Base-by-base conservation (phyloP, 345 rosid species). In the Pelargonium nanum region DNA sequence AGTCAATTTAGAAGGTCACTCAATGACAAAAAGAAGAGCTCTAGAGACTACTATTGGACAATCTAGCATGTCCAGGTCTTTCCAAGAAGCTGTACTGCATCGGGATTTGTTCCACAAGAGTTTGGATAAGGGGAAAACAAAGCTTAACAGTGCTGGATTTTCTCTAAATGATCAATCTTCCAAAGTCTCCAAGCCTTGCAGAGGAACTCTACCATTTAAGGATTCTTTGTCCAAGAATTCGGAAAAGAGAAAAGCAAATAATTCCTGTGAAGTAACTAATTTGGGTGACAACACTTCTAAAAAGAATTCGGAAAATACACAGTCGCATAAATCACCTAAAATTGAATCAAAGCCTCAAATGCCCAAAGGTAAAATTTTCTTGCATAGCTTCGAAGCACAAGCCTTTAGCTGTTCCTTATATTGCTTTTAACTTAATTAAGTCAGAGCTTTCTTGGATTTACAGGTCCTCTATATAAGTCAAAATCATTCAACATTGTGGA, bases 391-490 rank as follows among this genome's bases (percentile, higher is more conserved):
- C 53, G 13, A 59, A 40, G 26, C n/a, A 16, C 48, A 64, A 45
- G 53, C 25, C 15, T n/a, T 30, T 32, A 53, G 34, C 13, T 32
- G 20, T 52, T 10, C 15, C 16, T 22, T 53, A 13, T 7, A 34
- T 53, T 24, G 10, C 24, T 63, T 65, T 20, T 22, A 25, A 55
- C 6, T 28, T 34, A 5, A 45, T 32, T 19, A 16, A 24, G 24
- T 61, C 15, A 19, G 50, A 24, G 5, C 6, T 40, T 26, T 65
- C 53, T 53, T 54, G 60, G 21, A 22, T 53, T 6, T 71, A 45
- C 78, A 82, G 87, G 82, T 63, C 44, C 68, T 56, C 67, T 73
- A 23, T 60, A 53, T 21, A 77, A 77, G 68, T 82, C 87, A 30
- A 73, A 75, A 55, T 77, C 84, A 10, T 79, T 71, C 60, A 71